phyloP scores from a whole-genome alignment of 768 basidiomycete genomes.

The Chlorophyllum brunneum region DNA sequence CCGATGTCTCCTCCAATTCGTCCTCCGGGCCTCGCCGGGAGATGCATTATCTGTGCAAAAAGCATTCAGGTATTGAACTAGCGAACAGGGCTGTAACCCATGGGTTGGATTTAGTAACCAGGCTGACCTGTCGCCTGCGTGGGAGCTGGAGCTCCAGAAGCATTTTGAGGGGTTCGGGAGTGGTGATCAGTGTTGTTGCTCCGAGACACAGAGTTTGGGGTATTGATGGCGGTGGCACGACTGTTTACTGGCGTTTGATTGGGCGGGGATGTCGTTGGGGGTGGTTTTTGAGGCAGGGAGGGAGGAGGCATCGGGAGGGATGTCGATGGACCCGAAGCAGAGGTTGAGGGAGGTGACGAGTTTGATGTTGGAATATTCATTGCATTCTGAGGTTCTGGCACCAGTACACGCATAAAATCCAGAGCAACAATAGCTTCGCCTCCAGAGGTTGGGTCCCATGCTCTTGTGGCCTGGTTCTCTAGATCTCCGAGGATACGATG shows the following conservation, averaged over 20 bases:
- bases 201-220: neutral
- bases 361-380: neutral
- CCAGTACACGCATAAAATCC: constrained; percentile 49
- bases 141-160: neutral
- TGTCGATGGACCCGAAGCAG: neutral
- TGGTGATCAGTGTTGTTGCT: neutral
- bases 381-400: constrained; percentile 25
- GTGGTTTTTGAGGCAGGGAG: too few species aligned
- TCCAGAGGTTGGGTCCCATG: constrained; percentile 42
- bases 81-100: neutral
- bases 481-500: constrained; percentile 54
- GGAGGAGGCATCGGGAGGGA: neutral
- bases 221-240: neutral
- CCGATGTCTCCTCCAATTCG: neutral
- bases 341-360: neutral
- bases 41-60: constrained; percentile 4
- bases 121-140: constrained; percentile 6
- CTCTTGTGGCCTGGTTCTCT: constrained; percentile 55
- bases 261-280: neutral
- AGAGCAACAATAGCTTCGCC: constrained; percentile 48
- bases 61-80: neutral
- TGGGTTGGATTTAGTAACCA: neutral
- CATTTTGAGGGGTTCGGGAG: neutral
- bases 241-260: neutral
- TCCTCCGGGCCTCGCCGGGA: neutral